A percentile compares a stretch with the other conserved stretches of the same genome.
Evolutionary conservation across 1,284 basidiomycete species (phyloP).

Genomic region (Malassezia globosa): DNA sequence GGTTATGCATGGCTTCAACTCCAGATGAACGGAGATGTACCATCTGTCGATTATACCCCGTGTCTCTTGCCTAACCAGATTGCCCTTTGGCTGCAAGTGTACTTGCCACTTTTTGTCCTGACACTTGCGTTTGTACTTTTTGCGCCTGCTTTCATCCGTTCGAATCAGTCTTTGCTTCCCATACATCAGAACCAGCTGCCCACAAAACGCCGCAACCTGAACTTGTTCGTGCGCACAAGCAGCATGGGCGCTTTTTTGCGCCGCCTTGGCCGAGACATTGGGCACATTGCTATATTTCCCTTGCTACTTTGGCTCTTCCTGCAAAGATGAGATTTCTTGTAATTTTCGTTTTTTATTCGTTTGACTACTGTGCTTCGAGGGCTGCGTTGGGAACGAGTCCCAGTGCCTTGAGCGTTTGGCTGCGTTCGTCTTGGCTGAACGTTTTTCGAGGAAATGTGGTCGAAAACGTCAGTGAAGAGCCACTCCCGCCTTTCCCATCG

Average conservation of each 20-base stretch:
- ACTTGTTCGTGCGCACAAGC: neutral
- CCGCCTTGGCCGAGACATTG: neutral
- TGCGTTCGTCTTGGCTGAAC: slow-evolving; percentile 28
- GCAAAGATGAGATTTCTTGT: too few relatives aligned
- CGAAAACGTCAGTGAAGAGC: slow-evolving; percentile 31
- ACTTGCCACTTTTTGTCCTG: slow-evolving; percentile 21
- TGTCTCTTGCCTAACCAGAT: slow-evolving; percentile 36
- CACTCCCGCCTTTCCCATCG: slow-evolving; percentile 29
- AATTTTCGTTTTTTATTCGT: too few relatives aligned
- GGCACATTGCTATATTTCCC: neutral
- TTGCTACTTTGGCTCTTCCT: slow-evolving; percentile 8
- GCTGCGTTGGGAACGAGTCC: slow-evolving; percentile 44
- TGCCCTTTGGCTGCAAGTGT: slow-evolving; percentile 25
- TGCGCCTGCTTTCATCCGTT: neutral
- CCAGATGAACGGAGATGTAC: neutral
- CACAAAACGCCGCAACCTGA: neutral
- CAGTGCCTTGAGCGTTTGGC: slow-evolving; percentile 36
- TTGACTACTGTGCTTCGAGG: slow-evolving; percentile 26
- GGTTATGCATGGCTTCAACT: slow-evolving; percentile 33
- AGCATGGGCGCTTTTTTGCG: neutral
- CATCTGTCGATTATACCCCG: slow-evolving; percentile 22
- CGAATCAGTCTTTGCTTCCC: neutral
- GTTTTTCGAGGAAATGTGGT: slow-evolving; percentile 42
- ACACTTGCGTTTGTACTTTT: slow-evolving; percentile 12
- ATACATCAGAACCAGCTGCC: neutral